A percentile compares a stretch with the other conserved stretches of the same genome.
phyloP scores from a whole-genome alignment of 2,329 filamentous ascomycete genomes.

The Fusarium multiceps region DNA sequence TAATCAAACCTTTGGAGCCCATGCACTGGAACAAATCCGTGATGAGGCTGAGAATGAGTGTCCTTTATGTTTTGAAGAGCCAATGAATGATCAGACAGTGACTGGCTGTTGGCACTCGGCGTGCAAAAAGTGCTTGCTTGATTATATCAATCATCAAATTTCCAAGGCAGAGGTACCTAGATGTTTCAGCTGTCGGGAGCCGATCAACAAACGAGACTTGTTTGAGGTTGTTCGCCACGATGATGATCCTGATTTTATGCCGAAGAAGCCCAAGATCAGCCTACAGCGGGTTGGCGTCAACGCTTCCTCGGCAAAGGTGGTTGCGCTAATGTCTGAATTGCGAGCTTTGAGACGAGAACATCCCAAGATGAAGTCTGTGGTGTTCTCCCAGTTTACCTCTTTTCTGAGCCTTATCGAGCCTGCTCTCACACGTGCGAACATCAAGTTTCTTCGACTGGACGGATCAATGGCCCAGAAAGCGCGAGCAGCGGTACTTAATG shows the following conservation, averaged over 20 bases:
- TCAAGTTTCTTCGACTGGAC: conserved; percentile 88
- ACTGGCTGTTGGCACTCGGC: conserved; percentile 98
- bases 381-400: conserved; percentile 97
- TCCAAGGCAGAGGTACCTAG: conserved; percentile 79
- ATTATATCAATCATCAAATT: conserved; percentile 88
- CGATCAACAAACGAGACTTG: conserved; percentile 83
- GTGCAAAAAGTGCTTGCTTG: conserved; percentile 91
- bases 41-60: conserved; percentile 90
- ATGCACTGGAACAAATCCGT: conserved; percentile 91
- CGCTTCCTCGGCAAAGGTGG: conserved; percentile 88
- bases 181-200: conserved; percentile 91
- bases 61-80: conserved; percentile 93
- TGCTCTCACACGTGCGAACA: conserved; percentile 76
- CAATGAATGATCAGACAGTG: conserved; percentile 93
- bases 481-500: conserved; percentile 78
- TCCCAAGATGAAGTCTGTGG: conserved; percentile 83
- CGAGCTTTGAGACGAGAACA: conserved; percentile 73
- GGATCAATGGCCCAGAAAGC: conserved; percentile 89
- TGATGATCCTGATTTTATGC: conserved; percentile 61
- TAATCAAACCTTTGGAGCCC: conserved; percentile 75
- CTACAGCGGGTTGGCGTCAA: conserved; percentile 70
- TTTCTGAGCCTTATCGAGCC: conserved; percentile 93
- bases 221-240: conserved; percentile 93
- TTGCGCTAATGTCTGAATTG: conserved; percentile 80
- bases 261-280: conserved; percentile 64